Base-by-base conservation (phyloP, 106 monocot genomes). In the Alisma plantagoaquatica region DNA sequence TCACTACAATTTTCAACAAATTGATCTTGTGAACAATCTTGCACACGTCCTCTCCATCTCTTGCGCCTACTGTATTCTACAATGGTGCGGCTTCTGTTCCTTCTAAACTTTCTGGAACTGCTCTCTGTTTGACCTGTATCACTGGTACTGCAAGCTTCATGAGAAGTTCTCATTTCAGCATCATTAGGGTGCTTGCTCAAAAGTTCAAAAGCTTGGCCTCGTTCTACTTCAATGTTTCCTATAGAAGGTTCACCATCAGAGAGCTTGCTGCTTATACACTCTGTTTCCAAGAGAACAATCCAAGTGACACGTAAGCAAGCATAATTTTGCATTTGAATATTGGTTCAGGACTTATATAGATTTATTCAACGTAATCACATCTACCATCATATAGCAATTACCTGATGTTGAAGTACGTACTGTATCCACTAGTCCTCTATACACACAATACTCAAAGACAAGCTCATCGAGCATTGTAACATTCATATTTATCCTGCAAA, bases 1-100 rank as follows among this genome's bases (percentile, higher is more conserved):
- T n/a, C n/a, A 23, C 65, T 67, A 57, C 19, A 46, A 27, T 18
- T 53, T 28, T 65, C 51, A 3, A 17, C 3, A 18, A 46, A 56
- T 25, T 49, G 8, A 60, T 22, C 35, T 27, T 65, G 45, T 4
- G 33, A 20, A 33, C 28, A 26, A 43, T 78, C 78, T 3, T 67
- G 44, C 51, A 46, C 35, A n/a, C 98, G 61, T 53, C 86, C 98
- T 77, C 77, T 99, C 98, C 98, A 99, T 77, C 98, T 85, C 53
- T 86, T 90, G 12, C 77, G 75, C 17, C 67, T 67, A 23, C 66
- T 62, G 41, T 11, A 24, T 2, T 54, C 32, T 38, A 59, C 58
- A 51, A 71, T 56, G 55, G 75, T 49, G 66, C 77, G 67, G 61
- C 54, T 79, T 62, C 89, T 84, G 22, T 57, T 66, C 57, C 74